These are phyloP conservation scores for Xylaria polymorpha DNA, from an alignment of 2,329 filamentous ascomycete species.

Conservation along the genomic window DNA sequence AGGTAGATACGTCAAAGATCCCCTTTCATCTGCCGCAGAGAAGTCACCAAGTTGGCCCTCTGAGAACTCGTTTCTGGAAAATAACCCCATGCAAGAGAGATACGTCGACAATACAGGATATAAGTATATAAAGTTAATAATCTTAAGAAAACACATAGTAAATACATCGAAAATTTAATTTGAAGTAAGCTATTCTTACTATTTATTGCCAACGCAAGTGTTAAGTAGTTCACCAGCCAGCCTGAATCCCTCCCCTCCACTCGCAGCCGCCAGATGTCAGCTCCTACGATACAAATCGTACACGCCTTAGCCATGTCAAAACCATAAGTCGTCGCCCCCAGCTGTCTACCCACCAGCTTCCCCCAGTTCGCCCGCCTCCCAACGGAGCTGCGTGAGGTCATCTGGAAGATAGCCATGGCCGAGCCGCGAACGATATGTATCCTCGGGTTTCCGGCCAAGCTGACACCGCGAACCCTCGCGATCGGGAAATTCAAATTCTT, in stretches of 20 bases:
- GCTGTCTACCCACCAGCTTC: constrained; percentile 4
- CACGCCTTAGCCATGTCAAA: not conserved
- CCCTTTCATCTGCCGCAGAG: too few relatives aligned
- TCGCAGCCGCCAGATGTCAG: not conserved
- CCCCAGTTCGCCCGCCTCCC: constrained; percentile 8
- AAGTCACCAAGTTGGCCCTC: not conserved
- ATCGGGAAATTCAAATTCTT: not conserved
- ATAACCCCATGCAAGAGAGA: not conserved
- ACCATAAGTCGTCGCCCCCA: not conserved
- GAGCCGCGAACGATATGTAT: not conserved
- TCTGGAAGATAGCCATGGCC: constrained; percentile 11
- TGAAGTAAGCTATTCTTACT: not conserved
- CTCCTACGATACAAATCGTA: too few relatives aligned
- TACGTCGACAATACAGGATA: not conserved
- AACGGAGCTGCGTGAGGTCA: not conserved
- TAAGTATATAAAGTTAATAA: too few relatives aligned
- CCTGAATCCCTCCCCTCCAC: not conserved
- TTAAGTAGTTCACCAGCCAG: not conserved
- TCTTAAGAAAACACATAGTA: too few relatives aligned
- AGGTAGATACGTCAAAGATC: too few relatives aligned
- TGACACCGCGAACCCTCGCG: not conserved
- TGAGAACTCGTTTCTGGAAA: not conserved
- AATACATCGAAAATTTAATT: not conserved
- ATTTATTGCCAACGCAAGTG: not conserved
- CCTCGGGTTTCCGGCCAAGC: not conserved